A percentile compares a stretch with the other conserved stretches of the same genome.
These are phyloP conservation scores for Pisolithus thermaeus DNA, from an alignment of 1,284 basidiomycete species.

Conservation along the genomic window DNA sequence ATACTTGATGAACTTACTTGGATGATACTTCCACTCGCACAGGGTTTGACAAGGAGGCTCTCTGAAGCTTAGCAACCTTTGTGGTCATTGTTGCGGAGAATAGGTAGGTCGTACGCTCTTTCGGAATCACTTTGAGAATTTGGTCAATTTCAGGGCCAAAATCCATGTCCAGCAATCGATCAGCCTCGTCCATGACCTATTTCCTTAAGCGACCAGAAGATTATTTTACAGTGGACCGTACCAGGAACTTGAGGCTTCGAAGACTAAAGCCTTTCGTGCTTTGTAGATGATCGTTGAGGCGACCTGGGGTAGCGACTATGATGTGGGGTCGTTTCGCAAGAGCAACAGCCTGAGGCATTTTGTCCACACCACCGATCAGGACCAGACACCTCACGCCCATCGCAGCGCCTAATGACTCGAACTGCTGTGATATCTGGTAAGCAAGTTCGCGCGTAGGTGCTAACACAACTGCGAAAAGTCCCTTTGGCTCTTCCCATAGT, in stretches of 20 bases:
- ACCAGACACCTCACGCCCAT: conserved; percentile 91
- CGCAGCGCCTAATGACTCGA: conserved; percentile 88
- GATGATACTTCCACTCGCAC: conserved; percentile 92
- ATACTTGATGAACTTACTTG: conserved; percentile 54
- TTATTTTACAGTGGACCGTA: conserved; percentile 29
- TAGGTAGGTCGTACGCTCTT: conserved; percentile 91
- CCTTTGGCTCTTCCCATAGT: conserved; percentile 93
- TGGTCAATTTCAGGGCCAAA: conserved; percentile 97
- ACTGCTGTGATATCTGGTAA: conserved; percentile 97
- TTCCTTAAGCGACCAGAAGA: conserved; percentile 8
- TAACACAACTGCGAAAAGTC: conserved; percentile 90
- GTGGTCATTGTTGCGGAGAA: conserved; percentile 99
- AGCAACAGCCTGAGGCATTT: conserved; percentile 89
- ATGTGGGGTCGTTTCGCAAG: conserved; percentile 93
- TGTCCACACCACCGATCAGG: conserved; percentile 95
- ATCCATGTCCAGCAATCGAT: conserved; percentile 95
- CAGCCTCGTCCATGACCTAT: conserved; percentile 95
- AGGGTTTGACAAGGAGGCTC: conserved; percentile 93
- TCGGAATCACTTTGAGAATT: conserved; percentile 93
- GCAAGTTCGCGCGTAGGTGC: conserved; percentile 97
- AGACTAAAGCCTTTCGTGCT: conserved; percentile 98
- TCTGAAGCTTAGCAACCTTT: conserved; percentile 95
- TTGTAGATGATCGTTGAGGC: conserved; percentile 93
- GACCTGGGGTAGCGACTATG: conserved; percentile 95
- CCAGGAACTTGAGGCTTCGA: conserved; percentile 84